phyloP scores from a whole-genome alignment of 768 basidiomycete genomes.

The Lactifluus piperatus region DNA sequence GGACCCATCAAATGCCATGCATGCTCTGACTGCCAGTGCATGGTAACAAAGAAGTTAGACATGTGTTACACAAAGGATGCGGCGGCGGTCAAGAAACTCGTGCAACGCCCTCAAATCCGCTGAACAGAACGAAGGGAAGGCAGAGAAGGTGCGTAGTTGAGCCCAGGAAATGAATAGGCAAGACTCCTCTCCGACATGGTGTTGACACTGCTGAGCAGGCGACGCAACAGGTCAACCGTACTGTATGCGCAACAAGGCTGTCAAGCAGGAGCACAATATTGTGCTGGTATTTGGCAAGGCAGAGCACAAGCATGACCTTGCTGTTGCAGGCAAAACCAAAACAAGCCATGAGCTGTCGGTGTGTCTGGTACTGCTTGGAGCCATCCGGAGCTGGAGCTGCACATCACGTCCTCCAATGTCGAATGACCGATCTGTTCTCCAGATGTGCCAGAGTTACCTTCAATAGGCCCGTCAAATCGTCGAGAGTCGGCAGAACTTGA shows the following conservation, averaged over 20 bases:
- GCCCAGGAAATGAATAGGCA: neutral
- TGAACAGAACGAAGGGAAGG: conserved; percentile 42
- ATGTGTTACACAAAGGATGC: conserved; percentile 41
- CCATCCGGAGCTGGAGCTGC: neutral
- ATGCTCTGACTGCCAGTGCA: neutral
- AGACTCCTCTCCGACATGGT: neutral
- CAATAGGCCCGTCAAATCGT: conserved; percentile 22
- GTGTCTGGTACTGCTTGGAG: conserved; percentile 4
- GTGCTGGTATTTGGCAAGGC: conserved; percentile 46
- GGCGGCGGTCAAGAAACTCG: conserved; percentile 33
- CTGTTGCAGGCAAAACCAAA: conserved; percentile 33
- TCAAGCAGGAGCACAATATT: conserved; percentile 42
- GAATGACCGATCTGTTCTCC: neutral
- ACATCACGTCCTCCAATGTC: neutral
- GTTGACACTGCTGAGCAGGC: conserved; percentile 25
- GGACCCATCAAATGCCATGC: conserved; percentile 5
- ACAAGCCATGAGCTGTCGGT: conserved; percentile 41
- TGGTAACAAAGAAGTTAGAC: conserved; percentile 30
- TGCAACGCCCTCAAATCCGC: conserved; percentile 41
- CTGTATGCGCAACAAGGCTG: conserved; percentile 38
- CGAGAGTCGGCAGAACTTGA: conserved; percentile 24
- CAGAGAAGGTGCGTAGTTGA: conserved; percentile 37
- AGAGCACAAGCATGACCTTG: conserved; percentile 42
- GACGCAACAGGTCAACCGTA: conserved; percentile 40
- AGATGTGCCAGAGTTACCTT: conserved; percentile 26